Percentiles rank a stretch among this genome's conserved stretches.
Conservation (phyloP, 768 basidiomycete genomes). For the Lepiota brunneoincarnata region DNA sequence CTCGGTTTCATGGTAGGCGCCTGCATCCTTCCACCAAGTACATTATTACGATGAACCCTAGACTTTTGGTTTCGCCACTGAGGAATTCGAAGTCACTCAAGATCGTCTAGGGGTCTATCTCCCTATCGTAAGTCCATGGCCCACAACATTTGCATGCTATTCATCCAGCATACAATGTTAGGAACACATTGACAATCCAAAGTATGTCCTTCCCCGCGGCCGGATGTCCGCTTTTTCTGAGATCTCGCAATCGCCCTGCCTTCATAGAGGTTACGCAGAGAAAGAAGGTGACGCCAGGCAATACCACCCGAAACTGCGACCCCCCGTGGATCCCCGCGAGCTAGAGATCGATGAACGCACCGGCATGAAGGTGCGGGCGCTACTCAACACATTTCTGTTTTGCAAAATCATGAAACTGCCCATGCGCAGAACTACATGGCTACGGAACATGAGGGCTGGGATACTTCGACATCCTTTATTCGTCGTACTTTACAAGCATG, state of each 20-base stretch:
- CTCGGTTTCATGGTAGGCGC: constrained; percentile 52
- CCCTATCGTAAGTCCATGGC: constrained; percentile 47
- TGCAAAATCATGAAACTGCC: neutral
- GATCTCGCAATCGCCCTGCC: neutral
- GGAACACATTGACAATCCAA: constrained; percentile 83
- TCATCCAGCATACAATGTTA: constrained; percentile 17
- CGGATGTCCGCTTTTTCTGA: neutral
- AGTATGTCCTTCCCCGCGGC: constrained; percentile 30
- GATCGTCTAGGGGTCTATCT: constrained; percentile 77
- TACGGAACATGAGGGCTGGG: constrained; percentile 64
- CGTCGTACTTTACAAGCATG: constrained; percentile 60
- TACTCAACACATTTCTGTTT: neutral
- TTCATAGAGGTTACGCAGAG: constrained; percentile 58
- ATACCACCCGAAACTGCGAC: constrained; percentile 70
- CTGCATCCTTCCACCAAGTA: neutral
- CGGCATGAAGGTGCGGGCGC: constrained; percentile 66
- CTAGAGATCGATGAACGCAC: constrained; percentile 73
- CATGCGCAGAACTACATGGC: constrained; percentile 70
- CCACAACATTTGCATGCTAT: neutral
- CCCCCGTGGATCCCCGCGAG: constrained; percentile 69
- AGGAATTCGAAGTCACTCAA: constrained; percentile 69
- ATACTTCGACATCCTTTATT: constrained; percentile 69
- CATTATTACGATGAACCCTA: constrained; percentile 15
- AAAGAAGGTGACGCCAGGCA: constrained; percentile 69
- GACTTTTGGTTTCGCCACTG: constrained; percentile 64